phyloP scores from a whole-genome alignment of 352 stramenopile genomes.

The Phytophthora melonis region DNA sequence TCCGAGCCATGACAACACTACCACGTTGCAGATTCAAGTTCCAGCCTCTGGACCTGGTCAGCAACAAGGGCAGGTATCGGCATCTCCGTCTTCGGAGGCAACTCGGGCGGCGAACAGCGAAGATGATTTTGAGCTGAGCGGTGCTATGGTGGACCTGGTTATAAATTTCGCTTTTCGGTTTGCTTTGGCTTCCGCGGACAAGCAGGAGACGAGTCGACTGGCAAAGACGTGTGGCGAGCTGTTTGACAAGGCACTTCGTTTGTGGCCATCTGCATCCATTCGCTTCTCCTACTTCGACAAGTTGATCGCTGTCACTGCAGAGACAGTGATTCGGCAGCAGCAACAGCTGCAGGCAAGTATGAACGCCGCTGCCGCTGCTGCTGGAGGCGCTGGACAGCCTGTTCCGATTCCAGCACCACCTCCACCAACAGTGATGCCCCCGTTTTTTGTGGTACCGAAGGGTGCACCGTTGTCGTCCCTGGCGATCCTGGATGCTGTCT shows the following conservation, averaged over 20 bases:
- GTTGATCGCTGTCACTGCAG: slow-evolving; percentile 89
- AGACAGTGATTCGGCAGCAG: slow-evolving; percentile 85
- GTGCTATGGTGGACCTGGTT: slow-evolving; percentile 91
- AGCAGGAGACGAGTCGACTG: slow-evolving; percentile 87
- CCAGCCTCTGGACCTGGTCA: slow-evolving; percentile 3
- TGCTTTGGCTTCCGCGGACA: slow-evolving; percentile 88
- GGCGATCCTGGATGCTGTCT: slow-evolving; percentile 88
- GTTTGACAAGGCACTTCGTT: slow-evolving; percentile 85
- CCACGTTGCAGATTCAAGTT: slow-evolving; percentile 26
- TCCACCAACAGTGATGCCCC: slow-evolving; percentile 68
- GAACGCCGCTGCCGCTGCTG: slow-evolving; percentile 36
- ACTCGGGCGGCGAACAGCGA: slow-evolving; percentile 55
- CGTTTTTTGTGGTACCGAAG: slow-evolving; percentile 86
- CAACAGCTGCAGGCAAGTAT: slow-evolving; percentile 56
- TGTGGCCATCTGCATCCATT: slow-evolving; percentile 89
- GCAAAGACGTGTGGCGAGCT: slow-evolving; percentile 91
- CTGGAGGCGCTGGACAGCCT: slow-evolving; percentile 35
- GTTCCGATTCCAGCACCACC: slow-evolving; percentile 33
- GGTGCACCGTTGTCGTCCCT: slow-evolving; percentile 84
- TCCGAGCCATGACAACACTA: background rate
- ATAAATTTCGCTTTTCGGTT: slow-evolving; percentile 94
- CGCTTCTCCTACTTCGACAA: slow-evolving; percentile 93
- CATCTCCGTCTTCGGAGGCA: slow-evolving; percentile 32
- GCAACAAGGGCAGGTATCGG: slow-evolving; percentile 27
- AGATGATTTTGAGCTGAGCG: slow-evolving; percentile 89